A percentile compares a stretch with the other conserved stretches of the same genome.
Evolutionary conservation across 352 stramenopile species (phyloP).

Genomic region (Phytopythium ostracodes): DNA sequence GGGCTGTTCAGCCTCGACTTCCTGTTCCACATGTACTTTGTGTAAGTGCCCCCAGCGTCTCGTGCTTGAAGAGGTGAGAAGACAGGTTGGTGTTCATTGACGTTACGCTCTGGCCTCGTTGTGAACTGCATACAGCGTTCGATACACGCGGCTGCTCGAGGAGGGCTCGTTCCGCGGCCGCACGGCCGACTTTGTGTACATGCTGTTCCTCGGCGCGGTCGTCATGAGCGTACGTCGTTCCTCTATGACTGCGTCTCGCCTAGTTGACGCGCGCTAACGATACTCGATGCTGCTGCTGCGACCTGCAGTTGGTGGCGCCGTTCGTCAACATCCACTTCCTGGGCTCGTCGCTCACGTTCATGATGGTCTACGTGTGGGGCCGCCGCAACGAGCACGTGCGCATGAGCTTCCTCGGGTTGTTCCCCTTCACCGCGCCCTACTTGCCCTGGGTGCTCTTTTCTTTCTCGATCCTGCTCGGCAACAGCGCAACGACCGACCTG

Average conservation of each 20-base stretch:
- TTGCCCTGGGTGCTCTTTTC: slow-evolving; percentile 97
- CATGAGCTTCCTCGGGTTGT: slow-evolving; percentile 97
- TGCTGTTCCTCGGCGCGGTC: slow-evolving; percentile 95
- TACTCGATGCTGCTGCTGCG: neutral
- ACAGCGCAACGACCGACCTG: slow-evolving; percentile 94
- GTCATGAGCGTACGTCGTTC: slow-evolving; percentile 90
- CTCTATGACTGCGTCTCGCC: neutral
- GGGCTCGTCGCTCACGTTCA: slow-evolving; percentile 98
- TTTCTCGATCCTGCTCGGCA: slow-evolving; percentile 95
- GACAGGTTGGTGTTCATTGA: too few species aligned
- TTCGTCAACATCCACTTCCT: slow-evolving; percentile 98
- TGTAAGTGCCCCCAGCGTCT: slow-evolving; percentile 51
- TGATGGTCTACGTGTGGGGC: slow-evolving; percentile 99
- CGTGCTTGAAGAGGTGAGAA: neutral
- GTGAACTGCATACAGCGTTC: slow-evolving; percentile 54
- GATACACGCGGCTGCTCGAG: slow-evolving; percentile 96
- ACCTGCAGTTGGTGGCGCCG: slow-evolving; percentile 85
- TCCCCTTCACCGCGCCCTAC: slow-evolving; percentile 98
- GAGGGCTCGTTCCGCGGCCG: slow-evolving; percentile 97
- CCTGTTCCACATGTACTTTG: slow-evolving; percentile 99
- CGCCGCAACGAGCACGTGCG: slow-evolving; percentile 93
- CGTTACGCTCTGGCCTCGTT: too few species aligned
- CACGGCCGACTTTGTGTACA: slow-evolving; percentile 97
- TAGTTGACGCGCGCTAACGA: slow-evolving; percentile 1
- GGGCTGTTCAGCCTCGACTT: slow-evolving; percentile 99